Evolutionary conservation across 2,329 filamentous ascomycete genomes (phyloP).

Genomic region (Exophiala spinifera): DNA sequence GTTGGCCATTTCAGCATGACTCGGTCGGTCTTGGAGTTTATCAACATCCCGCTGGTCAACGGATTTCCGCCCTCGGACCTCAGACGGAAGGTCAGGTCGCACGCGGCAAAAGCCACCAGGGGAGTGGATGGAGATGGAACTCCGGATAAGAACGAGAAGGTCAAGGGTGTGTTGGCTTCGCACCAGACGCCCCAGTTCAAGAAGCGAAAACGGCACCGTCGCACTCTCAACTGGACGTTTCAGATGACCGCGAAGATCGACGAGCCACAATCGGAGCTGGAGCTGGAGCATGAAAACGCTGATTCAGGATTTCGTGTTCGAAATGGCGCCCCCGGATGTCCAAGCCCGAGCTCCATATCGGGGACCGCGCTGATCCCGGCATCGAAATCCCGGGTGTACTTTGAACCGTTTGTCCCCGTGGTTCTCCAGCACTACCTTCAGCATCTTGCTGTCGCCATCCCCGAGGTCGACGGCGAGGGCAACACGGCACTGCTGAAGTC

Average conservation of each 20-base stretch:
- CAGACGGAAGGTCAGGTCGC: constrained; percentile 11
- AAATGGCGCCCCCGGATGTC: not conserved
- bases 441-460: constrained; percentile 43
- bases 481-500: constrained; percentile 38
- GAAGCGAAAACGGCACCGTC: too few species aligned
- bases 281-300: too few species aligned
- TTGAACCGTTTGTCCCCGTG: constrained; percentile 11
- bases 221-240: constrained; percentile 4
- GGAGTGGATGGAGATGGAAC: not conserved
- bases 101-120: not conserved
- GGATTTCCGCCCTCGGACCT: not conserved
- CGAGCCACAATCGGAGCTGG: not conserved
- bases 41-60: constrained; percentile 3
- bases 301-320: too few species aligned
- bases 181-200: too few species aligned
- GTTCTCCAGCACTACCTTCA: constrained; percentile 29
- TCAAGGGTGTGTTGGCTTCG: too few species aligned
- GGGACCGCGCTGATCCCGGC: constrained; percentile 9
- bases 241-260: not conserved
- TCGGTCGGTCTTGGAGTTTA: constrained; percentile 1
- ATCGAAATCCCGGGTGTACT: constrained; percentile 9
- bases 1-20: constrained; percentile 3
- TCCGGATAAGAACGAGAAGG: too few species aligned
- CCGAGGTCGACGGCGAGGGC: constrained; percentile 39
- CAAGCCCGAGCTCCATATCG: too few species aligned